These are phyloP conservation scores for Ascochyta lentis DNA, from an alignment of 2,329 filamentous ascomycete genomes.

Conservation along the genomic window DNA sequence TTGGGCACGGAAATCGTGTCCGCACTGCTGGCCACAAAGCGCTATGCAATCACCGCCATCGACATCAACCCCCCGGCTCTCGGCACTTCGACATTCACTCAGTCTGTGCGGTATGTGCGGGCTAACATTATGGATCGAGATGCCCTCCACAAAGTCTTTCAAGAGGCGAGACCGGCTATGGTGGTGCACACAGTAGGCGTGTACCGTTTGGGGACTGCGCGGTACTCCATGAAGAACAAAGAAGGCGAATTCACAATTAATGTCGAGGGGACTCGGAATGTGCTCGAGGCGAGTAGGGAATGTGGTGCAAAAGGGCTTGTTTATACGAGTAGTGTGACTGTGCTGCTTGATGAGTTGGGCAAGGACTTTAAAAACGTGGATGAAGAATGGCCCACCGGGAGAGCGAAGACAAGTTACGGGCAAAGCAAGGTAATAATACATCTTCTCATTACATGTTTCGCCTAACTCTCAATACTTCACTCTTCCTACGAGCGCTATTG, in stretches of 20 bases:
- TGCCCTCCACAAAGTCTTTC: slow-evolving; percentile 57
- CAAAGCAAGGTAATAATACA: slow-evolving; percentile 76
- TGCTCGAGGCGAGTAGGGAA: slow-evolving; percentile 75
- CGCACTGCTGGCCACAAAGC: slow-evolving; percentile 46
- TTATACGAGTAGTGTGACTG: slow-evolving; percentile 88
- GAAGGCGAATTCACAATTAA: slow-evolving; percentile 80
- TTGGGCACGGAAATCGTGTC: slow-evolving; percentile 52
- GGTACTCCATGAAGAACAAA: slow-evolving; percentile 49
- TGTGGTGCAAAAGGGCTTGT: slow-evolving; percentile 80
- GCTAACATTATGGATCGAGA: slow-evolving; percentile 50
- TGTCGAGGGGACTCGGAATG: slow-evolving; percentile 80
- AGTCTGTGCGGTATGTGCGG: slow-evolving; percentile 44
- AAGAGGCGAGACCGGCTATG: slow-evolving; percentile 73
- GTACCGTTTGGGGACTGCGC: slow-evolving; percentile 45
- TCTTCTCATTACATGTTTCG: no score
- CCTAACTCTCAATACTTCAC: background rate
- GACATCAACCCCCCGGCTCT: slow-evolving; percentile 47
- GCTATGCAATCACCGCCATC: slow-evolving; percentile 51
- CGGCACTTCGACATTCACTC: slow-evolving; percentile 32
- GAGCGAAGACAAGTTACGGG: slow-evolving; percentile 79
- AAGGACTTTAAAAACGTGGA: slow-evolving; percentile 83
- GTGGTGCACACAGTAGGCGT: slow-evolving; percentile 85
- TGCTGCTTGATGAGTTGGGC: slow-evolving; percentile 78
- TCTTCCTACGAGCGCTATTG: background rate
- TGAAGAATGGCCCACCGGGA: slow-evolving; percentile 79